These are phyloP conservation scores for Ophioceras dolichostomum DNA, from an alignment of 2,329 filamentous ascomycete species.

Conservation along the genomic window DNA sequence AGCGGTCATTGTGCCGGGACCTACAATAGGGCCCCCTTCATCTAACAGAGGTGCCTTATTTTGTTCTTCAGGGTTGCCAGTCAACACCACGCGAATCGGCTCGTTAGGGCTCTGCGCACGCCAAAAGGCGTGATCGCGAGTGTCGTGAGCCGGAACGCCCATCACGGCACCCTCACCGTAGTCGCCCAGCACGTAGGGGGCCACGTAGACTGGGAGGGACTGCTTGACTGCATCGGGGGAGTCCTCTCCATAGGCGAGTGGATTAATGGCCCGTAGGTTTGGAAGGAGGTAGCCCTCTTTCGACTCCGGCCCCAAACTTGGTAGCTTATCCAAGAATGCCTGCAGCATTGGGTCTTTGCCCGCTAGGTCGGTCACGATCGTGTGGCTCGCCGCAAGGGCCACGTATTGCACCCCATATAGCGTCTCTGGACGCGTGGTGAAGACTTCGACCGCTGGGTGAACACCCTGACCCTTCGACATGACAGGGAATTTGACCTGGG, in stretches of 20 bases:
- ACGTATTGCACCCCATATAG: slow-evolving; percentile 80
- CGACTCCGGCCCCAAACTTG: slow-evolving; percentile 38
- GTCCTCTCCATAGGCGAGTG: slow-evolving; percentile 43
- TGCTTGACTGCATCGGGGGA: slow-evolving; percentile 37
- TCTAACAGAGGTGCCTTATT: slow-evolving; percentile 45
- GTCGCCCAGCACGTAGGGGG: slow-evolving; percentile 74
- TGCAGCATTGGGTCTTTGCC: slow-evolving; percentile 47
- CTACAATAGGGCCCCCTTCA: no score
- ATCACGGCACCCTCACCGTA: slow-evolving; percentile 85
- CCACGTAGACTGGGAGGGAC: slow-evolving; percentile 63
- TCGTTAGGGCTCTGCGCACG: slow-evolving; percentile 50
- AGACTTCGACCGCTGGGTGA: slow-evolving; percentile 51
- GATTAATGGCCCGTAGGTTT: slow-evolving; percentile 50
- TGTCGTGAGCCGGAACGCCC: slow-evolving; percentile 81
- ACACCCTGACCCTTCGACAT: slow-evolving; percentile 20
- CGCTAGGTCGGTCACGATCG: slow-evolving; percentile 51
- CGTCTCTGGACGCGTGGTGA: slow-evolving; percentile 77
- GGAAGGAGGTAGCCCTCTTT: slow-evolving; percentile 58
- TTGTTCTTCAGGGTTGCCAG: slow-evolving; percentile 7
- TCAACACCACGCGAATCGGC: slow-evolving; percentile 52
- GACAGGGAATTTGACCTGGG: slow-evolving; percentile 55
- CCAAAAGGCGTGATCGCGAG: slow-evolving; percentile 72
- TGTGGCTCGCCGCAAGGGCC: slow-evolving; percentile 63
- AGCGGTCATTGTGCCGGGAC: slow-evolving; percentile 56
- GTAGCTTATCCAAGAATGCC: slow-evolving; percentile 53